A percentile compares a stretch with the other conserved stretches of the same genome.
Conservation (phyloP, 768 basidiomycete species). For the Pulveroboletus sp. region DNA sequence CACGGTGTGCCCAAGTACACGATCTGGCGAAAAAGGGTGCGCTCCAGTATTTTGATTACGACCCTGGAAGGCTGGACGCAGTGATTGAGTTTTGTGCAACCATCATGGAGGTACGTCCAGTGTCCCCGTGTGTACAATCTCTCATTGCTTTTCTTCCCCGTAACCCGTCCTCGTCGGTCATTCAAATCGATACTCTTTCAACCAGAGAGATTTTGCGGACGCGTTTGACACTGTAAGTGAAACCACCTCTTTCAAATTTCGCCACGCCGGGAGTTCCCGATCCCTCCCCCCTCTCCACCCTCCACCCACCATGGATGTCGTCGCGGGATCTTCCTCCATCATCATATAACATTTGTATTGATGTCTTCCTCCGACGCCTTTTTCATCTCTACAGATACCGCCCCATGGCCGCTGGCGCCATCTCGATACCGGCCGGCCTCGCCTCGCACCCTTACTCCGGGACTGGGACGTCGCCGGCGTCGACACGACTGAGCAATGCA, state of each 20-base stretch:
- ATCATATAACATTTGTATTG: constrained; percentile 1
- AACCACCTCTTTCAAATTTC: neutral
- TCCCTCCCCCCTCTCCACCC: neutral
- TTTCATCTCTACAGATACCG: constrained; percentile 50
- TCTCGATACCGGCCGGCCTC: constrained; percentile 63
- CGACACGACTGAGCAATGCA: constrained; percentile 54
- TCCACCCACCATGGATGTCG: constrained; percentile 2
- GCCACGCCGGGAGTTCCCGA: neutral
- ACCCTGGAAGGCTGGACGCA: constrained; percentile 65
- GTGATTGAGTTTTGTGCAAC: constrained; percentile 70
- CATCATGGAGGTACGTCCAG: constrained; percentile 68
- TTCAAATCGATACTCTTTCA: too few relatives aligned
- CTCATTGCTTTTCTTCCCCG: neutral
- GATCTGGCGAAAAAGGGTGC: constrained; percentile 69
- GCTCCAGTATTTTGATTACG: constrained; percentile 82
- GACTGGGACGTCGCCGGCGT: constrained; percentile 47
- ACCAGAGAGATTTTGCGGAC: constrained; percentile 73
- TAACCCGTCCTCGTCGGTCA: too few relatives aligned
- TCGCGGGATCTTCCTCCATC: neutral
- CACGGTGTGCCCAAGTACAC: constrained; percentile 75
- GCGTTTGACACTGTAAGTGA: constrained; percentile 56
- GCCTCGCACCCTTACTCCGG: constrained; percentile 56
- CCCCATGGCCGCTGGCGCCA: constrained; percentile 91
- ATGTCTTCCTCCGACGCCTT: neutral
- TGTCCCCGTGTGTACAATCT: neutral